Percentiles rank a stretch among this genome's conserved stretches.
Evolutionary conservation across 2,329 filamentous ascomycete species (phyloP).

Genomic region (Ophiostoma populinum): DNA sequence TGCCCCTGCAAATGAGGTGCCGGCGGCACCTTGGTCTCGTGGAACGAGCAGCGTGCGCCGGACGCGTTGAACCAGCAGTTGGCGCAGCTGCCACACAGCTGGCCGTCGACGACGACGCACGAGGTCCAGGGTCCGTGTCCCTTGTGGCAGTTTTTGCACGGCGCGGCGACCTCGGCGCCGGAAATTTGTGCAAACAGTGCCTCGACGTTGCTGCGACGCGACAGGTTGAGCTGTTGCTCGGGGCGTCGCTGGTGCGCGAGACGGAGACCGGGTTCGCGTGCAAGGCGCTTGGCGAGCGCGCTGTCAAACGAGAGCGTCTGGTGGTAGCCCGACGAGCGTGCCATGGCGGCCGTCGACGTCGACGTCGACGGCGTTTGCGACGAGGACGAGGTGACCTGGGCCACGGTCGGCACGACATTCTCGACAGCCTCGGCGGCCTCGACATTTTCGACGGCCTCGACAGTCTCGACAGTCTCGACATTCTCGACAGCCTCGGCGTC

Average conservation of each 20-base stretch:
- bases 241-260: slow-evolving; percentile 34
- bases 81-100: slow-evolving; percentile 43
- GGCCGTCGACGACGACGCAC: slow-evolving; percentile 40
- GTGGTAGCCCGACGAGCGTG: slow-evolving; percentile 28
- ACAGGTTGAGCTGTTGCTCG: slow-evolving; percentile 36
- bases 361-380: slow-evolving; percentile 10
- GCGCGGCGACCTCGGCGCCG: slow-evolving; percentile 27
- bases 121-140: slow-evolving; percentile 41
- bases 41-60: slow-evolving; percentile 41
- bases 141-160: slow-evolving; percentile 43
- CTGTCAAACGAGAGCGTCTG: slow-evolving; percentile 30
- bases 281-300: slow-evolving; percentile 36
- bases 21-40: slow-evolving; percentile 17
- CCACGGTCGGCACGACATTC: not conserved
- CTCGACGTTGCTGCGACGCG: slow-evolving; percentile 42
- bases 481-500: too few relatives aligned
- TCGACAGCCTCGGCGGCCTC: too few relatives aligned
- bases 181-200: slow-evolving; percentile 40
- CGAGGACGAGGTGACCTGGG: slow-evolving; percentile 2
- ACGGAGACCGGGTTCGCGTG: slow-evolving; percentile 29
- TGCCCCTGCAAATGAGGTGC: slow-evolving; percentile 27
- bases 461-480: too few relatives aligned
- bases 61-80: slow-evolving; percentile 50
- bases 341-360: slow-evolving; percentile 29
- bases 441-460: too few relatives aligned